Conservation (phyloP, 225 moss, liverwort and hornwort genomes). For the Thuidium tamariscinum region DNA sequence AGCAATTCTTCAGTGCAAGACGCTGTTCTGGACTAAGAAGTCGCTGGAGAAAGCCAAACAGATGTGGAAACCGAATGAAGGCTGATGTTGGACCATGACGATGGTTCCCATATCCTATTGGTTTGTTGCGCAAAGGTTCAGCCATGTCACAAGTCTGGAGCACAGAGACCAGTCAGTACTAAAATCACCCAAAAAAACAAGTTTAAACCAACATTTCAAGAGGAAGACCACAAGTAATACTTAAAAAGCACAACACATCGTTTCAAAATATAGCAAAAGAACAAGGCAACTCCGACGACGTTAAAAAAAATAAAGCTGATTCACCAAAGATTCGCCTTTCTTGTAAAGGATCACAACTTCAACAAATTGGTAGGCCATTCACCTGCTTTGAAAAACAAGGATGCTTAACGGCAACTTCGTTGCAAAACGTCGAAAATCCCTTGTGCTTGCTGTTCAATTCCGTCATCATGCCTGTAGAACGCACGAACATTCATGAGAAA, state of each 20-base stretch:
- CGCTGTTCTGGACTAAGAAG: constrained; percentile 12
- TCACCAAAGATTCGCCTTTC: not conserved
- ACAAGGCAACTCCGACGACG: not conserved
- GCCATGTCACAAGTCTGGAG: constrained; percentile 13
- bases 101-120: not conserved
- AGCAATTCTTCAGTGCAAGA: not conserved
- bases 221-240: not conserved
- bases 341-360: not conserved
- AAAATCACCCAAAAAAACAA: not conserved
- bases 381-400: constrained; percentile 13
- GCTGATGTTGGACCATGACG: constrained; percentile 34
- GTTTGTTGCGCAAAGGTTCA: constrained; percentile 10
- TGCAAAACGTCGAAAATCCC: not conserved
- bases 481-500: not conserved
- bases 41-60: constrained; percentile 22
- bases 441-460: constrained; percentile 17
- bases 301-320: not conserved
- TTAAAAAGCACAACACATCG: not conserved
- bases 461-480: constrained; percentile 15
- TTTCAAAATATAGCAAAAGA: not conserved
- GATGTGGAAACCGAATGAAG: constrained; percentile 28
- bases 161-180: not conserved
- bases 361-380: not conserved
- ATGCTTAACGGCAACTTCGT: constrained; percentile 1
- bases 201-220: not conserved